Percentiles rank a stretch among this genome's conserved stretches.
Evolutionary conservation across 78 protist species (phyloP).

Genomic region (Andalucia godoyi): DNA sequence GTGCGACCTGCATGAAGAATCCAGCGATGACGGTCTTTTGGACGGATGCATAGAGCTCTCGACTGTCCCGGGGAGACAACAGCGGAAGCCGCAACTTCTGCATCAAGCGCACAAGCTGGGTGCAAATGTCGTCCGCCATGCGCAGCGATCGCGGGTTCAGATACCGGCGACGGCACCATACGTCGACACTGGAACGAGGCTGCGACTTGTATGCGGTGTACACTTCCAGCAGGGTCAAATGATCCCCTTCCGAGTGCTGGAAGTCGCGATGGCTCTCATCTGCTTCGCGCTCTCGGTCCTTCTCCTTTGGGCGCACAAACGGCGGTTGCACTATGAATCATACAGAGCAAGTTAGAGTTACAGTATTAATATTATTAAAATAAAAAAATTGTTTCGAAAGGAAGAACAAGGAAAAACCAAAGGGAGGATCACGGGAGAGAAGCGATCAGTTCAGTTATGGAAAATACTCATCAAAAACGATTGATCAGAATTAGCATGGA

Average conservation of each 20-base stretch:
- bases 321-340: no score
- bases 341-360: no score
- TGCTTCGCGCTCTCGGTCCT: conserved; percentile 44
- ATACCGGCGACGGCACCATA: conserved; percentile 77
- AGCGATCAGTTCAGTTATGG: no score
- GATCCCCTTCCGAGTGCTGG: conserved; percentile 96
- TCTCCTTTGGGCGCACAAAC: conserved; percentile 86
- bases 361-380: background rate
- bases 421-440: no score
- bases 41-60: conserved; percentile 77
- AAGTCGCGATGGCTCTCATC: conserved; percentile 74
- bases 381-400: no score
- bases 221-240: conserved; percentile 89
- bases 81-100: conserved; percentile 28
- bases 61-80: conserved; percentile 16
- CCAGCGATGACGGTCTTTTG: conserved; percentile 78
- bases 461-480: no score
- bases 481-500: background rate
- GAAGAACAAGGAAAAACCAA: no score
- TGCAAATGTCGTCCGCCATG: conserved; percentile 82
- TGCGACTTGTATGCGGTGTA: conserved; percentile 79
- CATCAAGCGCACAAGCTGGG: conserved; percentile 78
- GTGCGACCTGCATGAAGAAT: conserved; percentile 96
- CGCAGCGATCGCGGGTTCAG: conserved; percentile 72
- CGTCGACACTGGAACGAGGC: background rate